Evolutionary conservation across 2,329 filamentous ascomycete species (phyloP), one percentile per base, ranked within the genome.

Genomic region (Exophiala phaeomuriformis): DNA sequence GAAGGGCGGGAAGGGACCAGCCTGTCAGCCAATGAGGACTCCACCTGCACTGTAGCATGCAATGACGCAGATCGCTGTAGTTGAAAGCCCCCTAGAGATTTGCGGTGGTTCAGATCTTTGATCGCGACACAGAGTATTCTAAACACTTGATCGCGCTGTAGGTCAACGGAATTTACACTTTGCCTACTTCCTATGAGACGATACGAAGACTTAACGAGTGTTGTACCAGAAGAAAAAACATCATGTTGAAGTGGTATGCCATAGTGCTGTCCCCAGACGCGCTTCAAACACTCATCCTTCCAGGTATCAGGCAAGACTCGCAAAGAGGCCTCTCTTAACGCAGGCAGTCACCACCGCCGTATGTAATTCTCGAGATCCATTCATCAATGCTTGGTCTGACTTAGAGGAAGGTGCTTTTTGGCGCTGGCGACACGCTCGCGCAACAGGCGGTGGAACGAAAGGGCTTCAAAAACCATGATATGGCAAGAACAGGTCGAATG

Each of bases 361-460:
- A 69, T 46, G 70, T 45, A 19, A 19, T 29, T 12, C 36, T 19
- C n/a, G 19, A 12, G 31, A 63, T 9, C 35, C 31, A 37, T 51
- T n/a, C 27, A 27, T 27, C 19, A 41, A 29, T 19, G 9, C 29
- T 33, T 8, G 42, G 29, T 27, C 47, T 60, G 42, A 59, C 39
- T 31, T 29, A 28, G 30, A 28, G 30, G 19, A 60, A 83, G 80
- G 69, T 97, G 55, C 84, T 98, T 59, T 98, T 97, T 69, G 90
- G 86, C 54, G 88, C 90, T 9, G 93, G 93, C 65, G 93, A 98
- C 73, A 77, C 86, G 56, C 84, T 94, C 62, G 89, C 93, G 36
- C 93, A 98, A 72, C 91, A 97, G 73, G 77, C 82, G 35, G 87
- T 98, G 55, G 91, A 97, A 73, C 84, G 83, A 69, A 84, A 79